These are phyloP conservation scores for Sarocladium strictum DNA, from an alignment of 2,329 filamentous ascomycete species.

Conservation along the genomic window DNA sequence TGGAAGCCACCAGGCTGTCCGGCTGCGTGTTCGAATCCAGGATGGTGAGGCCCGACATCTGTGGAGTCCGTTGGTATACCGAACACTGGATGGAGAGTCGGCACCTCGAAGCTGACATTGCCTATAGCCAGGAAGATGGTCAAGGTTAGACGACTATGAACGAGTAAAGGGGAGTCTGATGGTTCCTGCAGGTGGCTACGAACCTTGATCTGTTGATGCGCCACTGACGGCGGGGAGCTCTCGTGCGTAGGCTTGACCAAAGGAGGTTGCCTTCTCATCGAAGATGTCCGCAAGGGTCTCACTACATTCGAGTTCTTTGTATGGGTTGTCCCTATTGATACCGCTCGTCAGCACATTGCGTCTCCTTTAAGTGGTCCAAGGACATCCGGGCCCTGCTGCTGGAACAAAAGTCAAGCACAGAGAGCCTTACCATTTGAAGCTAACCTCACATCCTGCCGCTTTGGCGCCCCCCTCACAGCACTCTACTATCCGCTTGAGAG, in stretches of 20 bases:
- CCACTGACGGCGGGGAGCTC: not conserved
- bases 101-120: slow-evolving; percentile 23
- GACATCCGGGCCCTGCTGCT: too few species aligned
- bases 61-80: slow-evolving; percentile 16
- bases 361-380: too few species aligned
- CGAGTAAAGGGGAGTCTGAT: not conserved
- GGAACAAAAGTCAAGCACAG: too few species aligned
- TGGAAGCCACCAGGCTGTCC: slow-evolving; percentile 19
- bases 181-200: not conserved
- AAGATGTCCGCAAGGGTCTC: slow-evolving; percentile 20
- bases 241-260: slow-evolving; percentile 17
- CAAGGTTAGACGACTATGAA: not conserved
- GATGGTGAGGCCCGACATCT: slow-evolving; percentile 41
- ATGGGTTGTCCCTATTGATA: slow-evolving; percentile 16
- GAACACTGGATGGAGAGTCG: slow-evolving; percentile 20
- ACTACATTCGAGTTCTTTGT: slow-evolving; percentile 17
- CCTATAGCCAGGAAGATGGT: slow-evolving; percentile 12
- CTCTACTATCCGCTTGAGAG: slow-evolving; percentile 17
- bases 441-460: slow-evolving; percentile 26
- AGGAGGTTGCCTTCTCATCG: slow-evolving; percentile 17
- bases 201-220: slow-evolving; percentile 5
- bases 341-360: too few species aligned
- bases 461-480: slow-evolving; percentile 23
- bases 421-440: slow-evolving; percentile 24
- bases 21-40: slow-evolving; percentile 44